These are phyloP conservation scores for Malus hybrid DNA, from an alignment of 331 rosid genomes.

Conservation along the genomic window DNA sequence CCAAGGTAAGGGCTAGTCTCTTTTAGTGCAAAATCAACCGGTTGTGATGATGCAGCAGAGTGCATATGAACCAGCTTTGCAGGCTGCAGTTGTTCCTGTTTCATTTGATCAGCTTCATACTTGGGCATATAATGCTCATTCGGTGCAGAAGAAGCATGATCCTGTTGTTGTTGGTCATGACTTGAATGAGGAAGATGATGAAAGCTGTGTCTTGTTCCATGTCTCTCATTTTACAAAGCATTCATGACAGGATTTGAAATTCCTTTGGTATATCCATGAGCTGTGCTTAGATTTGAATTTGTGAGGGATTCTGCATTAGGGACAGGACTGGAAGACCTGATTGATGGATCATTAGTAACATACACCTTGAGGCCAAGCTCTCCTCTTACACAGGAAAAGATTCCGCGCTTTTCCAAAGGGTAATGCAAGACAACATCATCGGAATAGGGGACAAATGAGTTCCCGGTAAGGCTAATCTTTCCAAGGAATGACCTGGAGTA, in stretches of 20 bases:
- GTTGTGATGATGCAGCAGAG: slow-evolving; percentile 45
- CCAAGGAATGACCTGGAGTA: slow-evolving; percentile 33
- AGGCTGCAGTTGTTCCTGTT: slow-evolving; percentile 36
- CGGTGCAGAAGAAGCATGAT: slow-evolving; percentile 24
- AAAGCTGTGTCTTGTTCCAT: slow-evolving; percentile 36
- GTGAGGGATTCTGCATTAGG: slow-evolving; percentile 8
- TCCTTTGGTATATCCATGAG: background rate
- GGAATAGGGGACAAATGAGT: slow-evolving; percentile 35
- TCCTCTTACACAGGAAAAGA: slow-evolving; percentile 36
- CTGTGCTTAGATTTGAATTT: background rate
- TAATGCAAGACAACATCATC: slow-evolving; percentile 42
- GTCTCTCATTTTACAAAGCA: slow-evolving; percentile 18
- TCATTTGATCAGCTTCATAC: slow-evolving; percentile 47
- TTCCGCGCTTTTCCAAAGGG: slow-evolving; percentile 30
- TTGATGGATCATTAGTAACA: slow-evolving; percentile 19
- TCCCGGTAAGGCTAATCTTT: slow-evolving; percentile 25
- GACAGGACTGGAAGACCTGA: slow-evolving; percentile 14
- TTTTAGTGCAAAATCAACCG: slow-evolving; percentile 56
- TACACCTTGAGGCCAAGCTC: slow-evolving; percentile 34
- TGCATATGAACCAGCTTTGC: slow-evolving; percentile 43
- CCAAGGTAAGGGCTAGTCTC: slow-evolving; percentile 80
- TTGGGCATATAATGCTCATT: slow-evolving; percentile 30
- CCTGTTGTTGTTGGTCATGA: slow-evolving; percentile 25
- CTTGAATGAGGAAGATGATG: slow-evolving; percentile 50
- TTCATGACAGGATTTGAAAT: slow-evolving; percentile 4